Evolutionary conservation across 345 rosid species (phyloP).

Genomic region (Bretschneidera sinensis): DNA sequence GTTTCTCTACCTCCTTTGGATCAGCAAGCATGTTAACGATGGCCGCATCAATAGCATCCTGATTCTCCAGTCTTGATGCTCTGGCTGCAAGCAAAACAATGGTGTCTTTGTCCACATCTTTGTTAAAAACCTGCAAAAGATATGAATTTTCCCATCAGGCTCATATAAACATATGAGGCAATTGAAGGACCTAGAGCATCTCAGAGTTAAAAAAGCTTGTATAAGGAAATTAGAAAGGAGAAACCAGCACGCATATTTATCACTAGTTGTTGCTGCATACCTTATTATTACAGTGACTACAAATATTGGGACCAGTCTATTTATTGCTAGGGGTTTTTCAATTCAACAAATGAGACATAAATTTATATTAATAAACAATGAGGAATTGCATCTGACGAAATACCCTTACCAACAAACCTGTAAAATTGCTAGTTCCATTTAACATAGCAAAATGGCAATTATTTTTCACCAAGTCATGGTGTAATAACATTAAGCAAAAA

Average conservation of each 20-base stretch:
- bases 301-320: not conserved
- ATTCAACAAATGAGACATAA: not conserved
- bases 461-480: not conserved
- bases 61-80: conserved; percentile 89
- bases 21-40: conserved; percentile 89
- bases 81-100: conserved; percentile 82
- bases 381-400: not conserved
- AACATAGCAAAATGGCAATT: not conserved
- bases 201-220: not conserved
- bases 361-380: too few relatives aligned
- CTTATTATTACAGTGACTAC: not conserved
- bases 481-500: not conserved
- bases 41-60: conserved; percentile 95
- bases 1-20: conserved; percentile 68
- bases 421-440: not conserved
- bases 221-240: not conserved
- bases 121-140: conserved; percentile 58
- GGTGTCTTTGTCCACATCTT: conserved; percentile 63
- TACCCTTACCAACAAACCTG: not conserved
- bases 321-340: not conserved
- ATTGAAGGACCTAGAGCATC: not conserved
- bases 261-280: not conserved
- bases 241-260: not conserved
- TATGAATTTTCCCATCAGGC: conserved; percentile 14
- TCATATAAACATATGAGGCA: not conserved